Evolutionary conservation across 2,329 filamentous ascomycete species (phyloP).

Genomic region (Thielaviopsis populi): DNA sequence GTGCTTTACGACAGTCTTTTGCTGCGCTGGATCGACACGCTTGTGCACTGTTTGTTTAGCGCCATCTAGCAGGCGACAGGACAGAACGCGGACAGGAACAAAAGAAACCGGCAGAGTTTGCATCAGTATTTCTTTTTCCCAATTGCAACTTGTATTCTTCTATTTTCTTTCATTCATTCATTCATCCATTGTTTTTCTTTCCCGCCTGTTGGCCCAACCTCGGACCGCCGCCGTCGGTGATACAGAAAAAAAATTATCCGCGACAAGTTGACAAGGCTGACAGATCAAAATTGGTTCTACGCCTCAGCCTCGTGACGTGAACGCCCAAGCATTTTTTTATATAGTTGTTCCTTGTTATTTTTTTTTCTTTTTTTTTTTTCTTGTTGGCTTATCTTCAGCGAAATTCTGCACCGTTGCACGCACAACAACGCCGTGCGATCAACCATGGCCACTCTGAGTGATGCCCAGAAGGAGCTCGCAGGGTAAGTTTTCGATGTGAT

Average conservation of each 20-base stretch:
- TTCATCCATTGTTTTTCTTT: no score
- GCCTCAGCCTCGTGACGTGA: conserved; percentile 16
- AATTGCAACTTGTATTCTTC: no score
- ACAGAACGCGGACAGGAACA: no score
- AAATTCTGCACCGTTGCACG: neutral
- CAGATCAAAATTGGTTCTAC: neutral
- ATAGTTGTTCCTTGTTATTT: conserved; percentile 5
- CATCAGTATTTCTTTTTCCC: no score
- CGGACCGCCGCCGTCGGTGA: neutral
- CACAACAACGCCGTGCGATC: neutral
- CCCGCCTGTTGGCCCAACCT: neutral
- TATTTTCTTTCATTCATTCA: no score
- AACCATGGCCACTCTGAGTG: conserved; percentile 24
- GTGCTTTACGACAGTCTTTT: no score
- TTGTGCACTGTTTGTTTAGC: no score
- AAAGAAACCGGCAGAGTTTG: no score
- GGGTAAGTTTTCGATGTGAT: conserved; percentile 28
- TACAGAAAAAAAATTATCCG: neutral
- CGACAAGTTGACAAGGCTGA: conserved; percentile 12
- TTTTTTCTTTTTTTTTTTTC: conserved; percentile 9
- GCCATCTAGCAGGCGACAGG: no score
- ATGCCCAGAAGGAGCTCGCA: conserved; percentile 44
- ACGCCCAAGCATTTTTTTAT: conserved; percentile 2
- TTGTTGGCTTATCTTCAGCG: neutral
- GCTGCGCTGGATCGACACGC: no score